A percentile compares a stretch with the other conserved stretches of the same genome.
Evolutionary conservation across 176 grass and related monocot species (phyloP).

Genomic region (Otatea glauca): DNA sequence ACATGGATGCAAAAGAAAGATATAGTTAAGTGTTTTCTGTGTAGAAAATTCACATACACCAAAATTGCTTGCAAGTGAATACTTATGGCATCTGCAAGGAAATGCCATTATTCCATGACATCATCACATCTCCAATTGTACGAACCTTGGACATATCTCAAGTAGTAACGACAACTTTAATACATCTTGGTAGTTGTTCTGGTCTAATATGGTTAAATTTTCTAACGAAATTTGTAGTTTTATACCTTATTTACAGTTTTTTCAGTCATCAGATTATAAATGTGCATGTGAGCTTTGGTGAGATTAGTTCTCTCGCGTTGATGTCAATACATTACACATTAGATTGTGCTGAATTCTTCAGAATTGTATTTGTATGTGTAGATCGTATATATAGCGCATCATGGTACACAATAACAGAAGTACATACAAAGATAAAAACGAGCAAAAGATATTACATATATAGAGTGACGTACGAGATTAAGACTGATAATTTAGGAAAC

Average conservation of each 20-base stretch:
- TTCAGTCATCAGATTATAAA: background rate
- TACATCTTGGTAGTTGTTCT: background rate
- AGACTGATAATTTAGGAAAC: too few relatives aligned
- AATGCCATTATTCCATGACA: background rate
- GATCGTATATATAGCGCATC: background rate
- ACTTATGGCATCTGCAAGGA: background rate
- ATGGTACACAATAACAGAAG: background rate
- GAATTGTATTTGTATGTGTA: background rate
- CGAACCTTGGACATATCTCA: background rate
- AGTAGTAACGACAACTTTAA: background rate
- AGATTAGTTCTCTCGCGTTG: background rate
- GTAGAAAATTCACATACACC: constrained; percentile 29
- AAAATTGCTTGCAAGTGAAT: background rate
- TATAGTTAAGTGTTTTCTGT: background rate
- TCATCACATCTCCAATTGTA: constrained; percentile 9
- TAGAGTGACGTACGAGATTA: too few relatives aligned
- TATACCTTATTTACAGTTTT: background rate
- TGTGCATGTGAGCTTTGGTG: background rate
- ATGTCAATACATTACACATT: background rate
- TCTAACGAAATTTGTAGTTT: background rate
- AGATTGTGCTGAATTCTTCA: background rate
- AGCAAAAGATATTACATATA: too few relatives aligned
- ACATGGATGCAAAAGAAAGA: background rate
- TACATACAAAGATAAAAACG: too few relatives aligned
- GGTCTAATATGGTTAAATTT: background rate